Conservation (phyloP, 2,329 filamentous ascomycete genomes). For the Alternaria infectoria region DNA sequence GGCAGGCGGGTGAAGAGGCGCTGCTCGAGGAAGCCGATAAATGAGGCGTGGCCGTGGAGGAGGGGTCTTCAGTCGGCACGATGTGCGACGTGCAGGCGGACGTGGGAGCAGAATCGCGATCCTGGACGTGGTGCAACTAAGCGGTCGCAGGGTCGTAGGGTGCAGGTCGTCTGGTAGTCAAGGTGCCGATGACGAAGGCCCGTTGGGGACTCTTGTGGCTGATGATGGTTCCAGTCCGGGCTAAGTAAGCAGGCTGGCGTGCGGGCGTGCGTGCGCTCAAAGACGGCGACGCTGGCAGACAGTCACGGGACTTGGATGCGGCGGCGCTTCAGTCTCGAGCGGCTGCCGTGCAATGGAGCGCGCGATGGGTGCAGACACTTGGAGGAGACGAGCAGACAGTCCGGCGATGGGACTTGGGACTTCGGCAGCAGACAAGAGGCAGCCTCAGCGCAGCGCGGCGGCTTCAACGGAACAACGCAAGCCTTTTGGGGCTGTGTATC, state of each 20-base stretch:
- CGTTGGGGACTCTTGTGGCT: conserved; percentile 11
- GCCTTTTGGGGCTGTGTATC: conserved; percentile 13
- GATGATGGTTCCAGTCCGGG: conserved; percentile 7
- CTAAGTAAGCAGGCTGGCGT: conserved; percentile 1
- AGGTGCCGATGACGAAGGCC: conserved; percentile 12
- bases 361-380: neutral
- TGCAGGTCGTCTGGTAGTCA: conserved; percentile 5
- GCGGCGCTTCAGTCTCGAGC: neutral
- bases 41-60: neutral
- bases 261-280: neutral
- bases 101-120: neutral
- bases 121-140: conserved; percentile 5
- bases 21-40: neutral
- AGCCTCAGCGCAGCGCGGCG: conserved; percentile 2
- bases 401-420: neutral
- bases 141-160: conserved; percentile 3
- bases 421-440: neutral
- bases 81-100: neutral
- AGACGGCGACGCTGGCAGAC: neutral
- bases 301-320: neutral
- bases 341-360: neutral
- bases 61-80: conserved; percentile 5
- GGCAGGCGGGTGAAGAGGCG: conserved; percentile 6
- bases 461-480: conserved; percentile 6
- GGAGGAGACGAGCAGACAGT: neutral